phyloP scores from a whole-genome alignment of 164 flowering plant genomes.

The Piper longum region DNA sequence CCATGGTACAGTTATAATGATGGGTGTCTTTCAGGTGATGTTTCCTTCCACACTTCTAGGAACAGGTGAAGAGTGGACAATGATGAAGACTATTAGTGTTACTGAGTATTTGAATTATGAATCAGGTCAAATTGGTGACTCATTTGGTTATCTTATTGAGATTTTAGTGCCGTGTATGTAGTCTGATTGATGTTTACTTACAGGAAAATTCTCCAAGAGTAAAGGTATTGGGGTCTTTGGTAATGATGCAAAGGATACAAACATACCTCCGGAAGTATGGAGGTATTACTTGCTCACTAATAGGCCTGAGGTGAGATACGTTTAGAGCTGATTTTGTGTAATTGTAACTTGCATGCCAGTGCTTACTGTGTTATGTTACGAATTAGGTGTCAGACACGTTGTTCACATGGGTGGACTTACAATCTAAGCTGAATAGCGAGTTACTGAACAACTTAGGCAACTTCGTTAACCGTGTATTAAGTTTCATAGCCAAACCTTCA shows the following conservation, averaged over 20 bases:
- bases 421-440: conserved; percentile 81
- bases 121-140: conserved; percentile 35
- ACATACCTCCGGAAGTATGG: conserved; percentile 92
- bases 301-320: conserved; percentile 71
- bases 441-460: conserved; percentile 82
- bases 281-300: conserved; percentile 83
- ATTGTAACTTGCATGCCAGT: background rate
- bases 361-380: background rate
- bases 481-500: conserved; percentile 77
- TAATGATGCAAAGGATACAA: conserved; percentile 82
- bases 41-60: conserved; percentile 89
- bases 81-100: conserved; percentile 89
- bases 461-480: conserved; percentile 77
- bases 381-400: conserved; percentile 75
- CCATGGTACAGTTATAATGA: background rate
- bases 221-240: conserved; percentile 94
- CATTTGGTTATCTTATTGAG: background rate
- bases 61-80: conserved; percentile 83
- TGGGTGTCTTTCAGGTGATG: conserved; percentile 44
- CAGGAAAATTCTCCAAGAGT: conserved; percentile 69
- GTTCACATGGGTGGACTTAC: conserved; percentile 82
- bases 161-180: background rate
- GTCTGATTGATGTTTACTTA: conserved; percentile 4
- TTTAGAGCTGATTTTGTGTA: background rate
- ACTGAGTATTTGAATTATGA: conserved; percentile 90